A percentile compares a stretch with the other conserved stretches of the same genome.
Conservation (phyloP, 2,329 filamentous ascomycete species). For the Lecanicillium sp. region DNA sequence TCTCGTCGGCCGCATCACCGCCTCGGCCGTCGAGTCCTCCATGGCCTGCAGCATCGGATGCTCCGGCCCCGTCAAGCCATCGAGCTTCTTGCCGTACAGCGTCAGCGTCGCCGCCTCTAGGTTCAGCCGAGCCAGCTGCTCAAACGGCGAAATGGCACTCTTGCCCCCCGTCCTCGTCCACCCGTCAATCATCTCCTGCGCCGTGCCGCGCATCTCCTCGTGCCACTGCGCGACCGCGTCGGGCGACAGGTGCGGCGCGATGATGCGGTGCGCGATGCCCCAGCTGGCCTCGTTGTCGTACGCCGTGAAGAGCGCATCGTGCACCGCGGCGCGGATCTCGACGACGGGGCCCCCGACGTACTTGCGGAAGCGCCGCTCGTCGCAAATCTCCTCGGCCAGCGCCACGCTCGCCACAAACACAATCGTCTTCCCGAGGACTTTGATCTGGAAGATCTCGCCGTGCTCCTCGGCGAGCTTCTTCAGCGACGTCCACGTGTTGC, state of each 20-base stretch:
- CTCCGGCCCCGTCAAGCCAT: constrained; percentile 39
- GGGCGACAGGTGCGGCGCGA: constrained; percentile 39
- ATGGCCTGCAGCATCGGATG: constrained; percentile 47
- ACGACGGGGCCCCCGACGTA: constrained; percentile 47
- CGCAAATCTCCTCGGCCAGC: constrained; percentile 45
- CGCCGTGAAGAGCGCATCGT: constrained; percentile 48
- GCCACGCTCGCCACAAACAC: constrained; percentile 42
- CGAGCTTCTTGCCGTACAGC: constrained; percentile 45
- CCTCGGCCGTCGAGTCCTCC: constrained; percentile 49
- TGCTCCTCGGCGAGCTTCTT: constrained; percentile 30
- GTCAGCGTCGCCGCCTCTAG: constrained; percentile 45
- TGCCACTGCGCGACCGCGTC: constrained; percentile 32
- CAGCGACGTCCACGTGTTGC: constrained; percentile 32
- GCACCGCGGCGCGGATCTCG: constrained; percentile 44
- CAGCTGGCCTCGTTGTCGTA: constrained; percentile 42
- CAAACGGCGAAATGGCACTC: constrained; percentile 39
- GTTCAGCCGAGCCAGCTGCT: constrained; percentile 47
- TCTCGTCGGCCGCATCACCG: constrained; percentile 48
- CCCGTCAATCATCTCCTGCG: constrained; percentile 42
- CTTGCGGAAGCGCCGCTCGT: constrained; percentile 49
- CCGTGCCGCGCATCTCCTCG: constrained; percentile 42
- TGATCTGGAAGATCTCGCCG: constrained; percentile 35
- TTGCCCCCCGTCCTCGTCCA: constrained; percentile 37
- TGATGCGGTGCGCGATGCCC: constrained; percentile 46
- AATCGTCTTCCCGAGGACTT: constrained; percentile 27